A percentile compares a stretch with the other conserved stretches of the same genome.
Evolutionary conservation across 805 yeast species (phyloP).

Genomic region (Pichia manshurica): DNA sequence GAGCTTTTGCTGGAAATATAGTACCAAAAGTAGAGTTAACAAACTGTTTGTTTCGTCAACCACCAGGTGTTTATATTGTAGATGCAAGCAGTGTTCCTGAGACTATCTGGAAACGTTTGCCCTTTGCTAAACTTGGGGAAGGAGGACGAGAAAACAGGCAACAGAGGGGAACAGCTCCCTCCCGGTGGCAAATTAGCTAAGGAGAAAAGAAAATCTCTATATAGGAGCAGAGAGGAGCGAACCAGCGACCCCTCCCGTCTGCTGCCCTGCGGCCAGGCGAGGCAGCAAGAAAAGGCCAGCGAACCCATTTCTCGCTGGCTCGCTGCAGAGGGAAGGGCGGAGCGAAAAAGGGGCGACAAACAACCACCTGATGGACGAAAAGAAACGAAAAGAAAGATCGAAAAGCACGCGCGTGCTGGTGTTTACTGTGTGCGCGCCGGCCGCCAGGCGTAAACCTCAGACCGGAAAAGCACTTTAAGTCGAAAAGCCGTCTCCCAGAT

Average conservation of each 20-base stretch:
- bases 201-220: slow-evolving; percentile 1
- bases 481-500: no score
- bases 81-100: background rate
- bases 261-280: no score
- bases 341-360: no score
- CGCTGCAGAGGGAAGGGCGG: background rate
- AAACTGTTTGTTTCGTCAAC: background rate
- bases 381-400: no score
- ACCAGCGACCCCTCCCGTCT: no score
- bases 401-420: background rate
- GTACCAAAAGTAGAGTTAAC: background rate
- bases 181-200: background rate
- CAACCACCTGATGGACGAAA: no score
- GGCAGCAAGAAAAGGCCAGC: background rate
- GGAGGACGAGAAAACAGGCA: background rate
- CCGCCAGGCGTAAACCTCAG: background rate
- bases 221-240: background rate
- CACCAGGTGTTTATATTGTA: background rate
- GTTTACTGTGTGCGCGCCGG: background rate
- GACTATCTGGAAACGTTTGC: background rate
- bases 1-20: background rate
- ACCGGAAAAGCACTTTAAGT: background rate
- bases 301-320: no score
- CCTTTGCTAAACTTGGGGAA: slow-evolving; percentile 1
- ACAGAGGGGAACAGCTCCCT: background rate